Conservation (phyloP, 2,329 filamentous ascomycete genomes). For the Penicillium digitatum region DNA sequence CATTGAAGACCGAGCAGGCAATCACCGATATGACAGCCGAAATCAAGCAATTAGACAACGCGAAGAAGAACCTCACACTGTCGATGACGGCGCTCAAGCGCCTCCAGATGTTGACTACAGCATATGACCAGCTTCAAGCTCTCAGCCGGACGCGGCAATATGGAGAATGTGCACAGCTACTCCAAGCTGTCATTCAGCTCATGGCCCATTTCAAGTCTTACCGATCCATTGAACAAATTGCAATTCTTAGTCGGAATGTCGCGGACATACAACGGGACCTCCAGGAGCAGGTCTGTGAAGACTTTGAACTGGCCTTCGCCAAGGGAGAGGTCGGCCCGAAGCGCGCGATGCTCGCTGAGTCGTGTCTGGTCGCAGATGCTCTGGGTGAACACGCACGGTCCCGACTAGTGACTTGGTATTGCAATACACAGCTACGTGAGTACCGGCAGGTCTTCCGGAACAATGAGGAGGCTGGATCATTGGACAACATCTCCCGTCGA, state of each 20-base stretch:
- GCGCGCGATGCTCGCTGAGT: conserved; percentile 71
- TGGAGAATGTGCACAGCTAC: conserved; percentile 84
- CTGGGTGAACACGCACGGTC: conserved; percentile 80
- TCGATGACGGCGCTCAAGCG: conserved; percentile 98
- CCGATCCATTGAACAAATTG: conserved; percentile 95
- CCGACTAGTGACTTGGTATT: conserved; percentile 89
- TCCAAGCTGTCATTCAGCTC: conserved; percentile 93
- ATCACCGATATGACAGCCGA: conserved; percentile 99
- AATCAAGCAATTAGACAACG: conserved; percentile 94
- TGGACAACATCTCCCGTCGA: conserved; percentile 92
- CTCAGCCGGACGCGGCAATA: conserved; percentile 86
- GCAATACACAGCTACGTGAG: conserved; percentile 92
- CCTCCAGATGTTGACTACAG: conserved; percentile 96
- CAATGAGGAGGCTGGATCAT: conserved; percentile 89
- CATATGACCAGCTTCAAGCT: conserved; percentile 90
- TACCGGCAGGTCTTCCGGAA: conserved; percentile 94
- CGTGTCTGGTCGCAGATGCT: conserved; percentile 90
- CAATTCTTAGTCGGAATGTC: conserved; percentile 84
- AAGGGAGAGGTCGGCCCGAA: conserved; percentile 74
- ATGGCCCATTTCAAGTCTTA: conserved; percentile 99
- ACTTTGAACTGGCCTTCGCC: conserved; percentile 93
- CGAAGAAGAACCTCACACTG: conserved; percentile 90
- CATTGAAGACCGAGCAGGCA: conserved; percentile 86
- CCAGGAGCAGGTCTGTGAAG: conserved; percentile 96
- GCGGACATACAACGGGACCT: conserved; percentile 89